A percentile compares a stretch with the other conserved stretches of the same genome.
phyloP scores from a whole-genome alignment of 163 green algal genomes.

The Volvox carteri region DNA sequence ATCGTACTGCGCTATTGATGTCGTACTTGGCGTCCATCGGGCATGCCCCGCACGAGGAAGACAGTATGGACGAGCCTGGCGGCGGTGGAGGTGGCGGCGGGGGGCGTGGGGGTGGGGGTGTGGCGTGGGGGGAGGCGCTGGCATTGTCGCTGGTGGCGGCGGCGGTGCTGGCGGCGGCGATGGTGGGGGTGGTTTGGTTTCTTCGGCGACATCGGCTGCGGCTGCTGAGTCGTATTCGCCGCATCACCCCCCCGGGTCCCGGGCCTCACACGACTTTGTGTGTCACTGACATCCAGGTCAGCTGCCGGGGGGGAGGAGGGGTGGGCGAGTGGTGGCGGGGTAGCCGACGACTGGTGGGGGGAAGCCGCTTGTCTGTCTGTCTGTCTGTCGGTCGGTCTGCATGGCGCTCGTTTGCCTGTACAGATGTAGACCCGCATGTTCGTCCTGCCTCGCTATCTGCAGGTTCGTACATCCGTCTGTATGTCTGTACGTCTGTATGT shows the following conservation, averaged over 20 bases:
- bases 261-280: conserved; percentile 43
- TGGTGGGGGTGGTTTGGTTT: neutral
- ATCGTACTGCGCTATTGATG: neutral
- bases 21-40: neutral
- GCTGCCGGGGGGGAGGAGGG: neutral
- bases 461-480: too few relatives aligned
- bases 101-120: too few relatives aligned
- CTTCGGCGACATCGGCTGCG: neutral
- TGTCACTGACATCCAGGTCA: conserved; percentile 55
- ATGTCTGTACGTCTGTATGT: too few relatives aligned
- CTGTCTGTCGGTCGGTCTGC: too few relatives aligned
- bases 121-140: neutral
- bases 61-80: too few relatives aligned
- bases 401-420: too few relatives aligned
- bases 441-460: too few relatives aligned
- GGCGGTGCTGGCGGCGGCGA: neutral
- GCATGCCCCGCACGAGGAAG: too few relatives aligned
- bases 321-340: too few relatives aligned
- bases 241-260: neutral
- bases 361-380: too few relatives aligned
- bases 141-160: neutral
- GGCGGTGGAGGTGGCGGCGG: neutral
- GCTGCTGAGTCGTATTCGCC: neutral
- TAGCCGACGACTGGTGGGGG: too few relatives aligned
- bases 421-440: too few relatives aligned